Conservation (phyloP, 495 filamentous ascomycete genomes). For the Melanomma pulvis-pyrius region DNA sequence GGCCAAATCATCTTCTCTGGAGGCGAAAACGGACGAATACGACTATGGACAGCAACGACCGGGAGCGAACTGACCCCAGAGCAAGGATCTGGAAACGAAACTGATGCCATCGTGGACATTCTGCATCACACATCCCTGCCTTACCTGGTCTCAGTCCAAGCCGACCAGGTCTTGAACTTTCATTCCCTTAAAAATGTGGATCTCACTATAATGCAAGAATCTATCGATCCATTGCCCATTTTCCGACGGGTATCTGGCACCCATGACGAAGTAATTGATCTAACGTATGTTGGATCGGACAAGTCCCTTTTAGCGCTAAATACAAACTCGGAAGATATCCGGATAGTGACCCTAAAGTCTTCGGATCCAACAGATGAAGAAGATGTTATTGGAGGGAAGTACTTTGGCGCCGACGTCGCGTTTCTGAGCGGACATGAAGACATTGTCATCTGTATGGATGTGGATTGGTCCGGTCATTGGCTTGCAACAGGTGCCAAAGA, state of each 20-base stretch:
- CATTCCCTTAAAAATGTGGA: slow-evolving; percentile 56
- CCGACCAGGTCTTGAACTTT: slow-evolving; percentile 80
- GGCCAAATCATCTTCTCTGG: slow-evolving; percentile 76
- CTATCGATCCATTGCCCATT: slow-evolving; percentile 52
- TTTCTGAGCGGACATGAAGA: slow-evolving; percentile 87
- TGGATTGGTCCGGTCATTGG: slow-evolving; percentile 96
- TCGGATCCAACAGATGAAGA: neutral
- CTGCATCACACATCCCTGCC: slow-evolving; percentile 63
- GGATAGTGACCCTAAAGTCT: slow-evolving; percentile 69
- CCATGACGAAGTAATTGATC: slow-evolving; percentile 94
- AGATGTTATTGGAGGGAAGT: slow-evolving; percentile 40
- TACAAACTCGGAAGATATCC: slow-evolving; percentile 92
- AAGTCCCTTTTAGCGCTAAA: slow-evolving; percentile 83
- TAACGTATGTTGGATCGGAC: slow-evolving; percentile 79
- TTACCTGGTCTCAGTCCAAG: slow-evolving; percentile 80
- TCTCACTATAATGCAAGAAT: slow-evolving; percentile 47
- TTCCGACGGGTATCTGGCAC: slow-evolving; percentile 85
- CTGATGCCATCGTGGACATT: slow-evolving; percentile 74
- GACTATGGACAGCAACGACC: slow-evolving; percentile 77
- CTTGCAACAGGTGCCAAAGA: slow-evolving; percentile 95
- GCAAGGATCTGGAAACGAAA: slow-evolving; percentile 66
- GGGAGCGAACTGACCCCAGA: slow-evolving; percentile 79
- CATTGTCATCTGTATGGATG: slow-evolving; percentile 91
- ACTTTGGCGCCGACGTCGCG: slow-evolving; percentile 86
- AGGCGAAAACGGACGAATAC: slow-evolving; percentile 78